Percentiles rank a stretch among this genome's conserved stretches.
Conservation (phyloP, 768 basidiomycete species). For the Cyclocybe aegerita region DNA sequence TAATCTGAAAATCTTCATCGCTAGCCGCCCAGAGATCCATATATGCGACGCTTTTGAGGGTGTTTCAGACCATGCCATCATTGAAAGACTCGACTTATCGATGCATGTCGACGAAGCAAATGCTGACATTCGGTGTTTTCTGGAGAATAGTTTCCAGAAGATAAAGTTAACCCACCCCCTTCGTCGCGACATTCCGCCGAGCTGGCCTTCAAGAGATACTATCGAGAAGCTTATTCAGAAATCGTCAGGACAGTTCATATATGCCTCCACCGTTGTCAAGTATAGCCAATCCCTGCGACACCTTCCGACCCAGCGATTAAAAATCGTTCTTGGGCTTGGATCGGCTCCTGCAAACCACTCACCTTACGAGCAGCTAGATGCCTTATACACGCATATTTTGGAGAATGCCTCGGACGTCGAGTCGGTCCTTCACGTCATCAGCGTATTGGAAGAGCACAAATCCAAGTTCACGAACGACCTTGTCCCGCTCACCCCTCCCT, state of each 20-base stretch:
- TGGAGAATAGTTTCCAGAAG: background rate
- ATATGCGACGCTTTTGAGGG: background rate
- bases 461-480: no score
- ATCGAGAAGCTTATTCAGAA: background rate
- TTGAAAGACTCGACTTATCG: background rate
- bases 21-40: constrained; percentile 5
- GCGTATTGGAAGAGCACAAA: no score
- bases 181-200: background rate
- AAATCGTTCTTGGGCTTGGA: no score
- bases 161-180: background rate
- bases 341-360: no score
- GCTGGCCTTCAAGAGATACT: background rate
- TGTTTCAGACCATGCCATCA: background rate
- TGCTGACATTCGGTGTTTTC: constrained; percentile 1
- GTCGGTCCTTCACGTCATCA: no score
- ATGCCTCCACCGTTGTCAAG: constrained; percentile 1
- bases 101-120: background rate
- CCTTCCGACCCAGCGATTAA: no score
- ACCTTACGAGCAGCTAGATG: no score
- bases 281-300: background rate
- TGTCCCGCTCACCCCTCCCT: no score
- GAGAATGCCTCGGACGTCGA: no score
- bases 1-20: background rate
- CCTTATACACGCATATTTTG: no score
- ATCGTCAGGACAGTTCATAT: constrained; percentile 9